Evolutionary conservation across 2,329 filamentous ascomycete genomes (phyloP).

Genomic region (Allantophomopsis lycopodina): DNA sequence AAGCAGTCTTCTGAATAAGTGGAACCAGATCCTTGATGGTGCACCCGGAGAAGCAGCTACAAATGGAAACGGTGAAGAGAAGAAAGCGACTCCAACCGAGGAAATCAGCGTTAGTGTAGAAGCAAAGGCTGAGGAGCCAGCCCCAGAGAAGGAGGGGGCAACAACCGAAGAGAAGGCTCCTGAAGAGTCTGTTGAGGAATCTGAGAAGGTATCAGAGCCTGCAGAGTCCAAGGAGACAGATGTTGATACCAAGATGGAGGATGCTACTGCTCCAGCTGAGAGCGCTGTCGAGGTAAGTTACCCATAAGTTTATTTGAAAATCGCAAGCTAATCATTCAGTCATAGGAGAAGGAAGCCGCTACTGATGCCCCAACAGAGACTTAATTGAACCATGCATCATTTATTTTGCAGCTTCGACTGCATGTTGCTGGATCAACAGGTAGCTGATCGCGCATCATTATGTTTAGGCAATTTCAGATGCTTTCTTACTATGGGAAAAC

Average conservation of each 20-base stretch:
- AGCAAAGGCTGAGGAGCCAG: slow-evolving; percentile 21
- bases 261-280: background rate
- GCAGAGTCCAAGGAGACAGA: background rate
- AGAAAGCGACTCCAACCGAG: slow-evolving; percentile 22
- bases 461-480: no score
- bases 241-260: background rate
- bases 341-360: background rate
- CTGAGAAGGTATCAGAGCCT: background rate
- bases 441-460: no score
- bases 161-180: background rate
- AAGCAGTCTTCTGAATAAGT: slow-evolving; percentile 66
- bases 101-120: slow-evolving; percentile 14
- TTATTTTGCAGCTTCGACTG: no score
- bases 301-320: no score
- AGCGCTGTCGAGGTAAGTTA: no score
- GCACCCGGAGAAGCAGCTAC: slow-evolving; percentile 28
- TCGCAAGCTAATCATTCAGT: background rate
- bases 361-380: background rate
- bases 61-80: slow-evolving; percentile 19
- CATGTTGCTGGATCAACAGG: no score
- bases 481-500: no score
- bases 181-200: slow-evolving; percentile 11
- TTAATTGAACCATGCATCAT: no score
- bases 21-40: slow-evolving; percentile 68
- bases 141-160: slow-evolving; percentile 1